Conservation (phyloP, 2,329 filamentous ascomycete genomes). For the Colletotrichum chrysophilum region DNA sequence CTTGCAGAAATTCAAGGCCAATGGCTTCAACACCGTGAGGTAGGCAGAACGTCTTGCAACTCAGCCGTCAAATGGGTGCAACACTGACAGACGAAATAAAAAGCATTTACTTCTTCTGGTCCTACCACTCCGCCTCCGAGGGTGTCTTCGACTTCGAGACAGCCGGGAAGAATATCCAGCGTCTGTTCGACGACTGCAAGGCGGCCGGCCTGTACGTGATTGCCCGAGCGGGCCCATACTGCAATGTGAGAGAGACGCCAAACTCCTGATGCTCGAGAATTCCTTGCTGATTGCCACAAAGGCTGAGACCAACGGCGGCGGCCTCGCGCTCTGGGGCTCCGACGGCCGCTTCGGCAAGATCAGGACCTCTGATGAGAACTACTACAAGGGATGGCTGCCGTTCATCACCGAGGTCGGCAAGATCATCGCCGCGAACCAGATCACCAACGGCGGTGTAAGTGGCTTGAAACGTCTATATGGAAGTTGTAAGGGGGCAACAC, state of each 20-base stretch:
- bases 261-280: neutral
- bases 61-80: neutral
- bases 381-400: slow-evolving; percentile 44
- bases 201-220: slow-evolving; percentile 79
- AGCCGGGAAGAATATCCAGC: slow-evolving; percentile 47
- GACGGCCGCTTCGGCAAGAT: slow-evolving; percentile 37
- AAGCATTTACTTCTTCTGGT: slow-evolving; percentile 80
- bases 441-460: slow-evolving; percentile 73
- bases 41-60: slow-evolving; percentile 41
- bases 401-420: slow-evolving; percentile 56
- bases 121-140: slow-evolving; percentile 72
- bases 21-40: slow-evolving; percentile 79
- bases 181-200: slow-evolving; percentile 77
- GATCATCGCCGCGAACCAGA: slow-evolving; percentile 76
- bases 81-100: neutral
- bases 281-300: neutral
- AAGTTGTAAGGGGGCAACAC: slow-evolving; percentile 29
- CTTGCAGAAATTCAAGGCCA: slow-evolving; percentile 82
- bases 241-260: slow-evolving; percentile 57
- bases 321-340: slow-evolving; percentile 36
- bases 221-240: slow-evolving; percentile 74
- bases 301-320: slow-evolving; percentile 34
- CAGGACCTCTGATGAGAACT: slow-evolving; percentile 45
- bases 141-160: slow-evolving; percentile 74
- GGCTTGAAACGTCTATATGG: neutral